A percentile compares a stretch with the other conserved stretches of the same genome.
These are phyloP conservation scores for Caryopteris hybrid DNA, from an alignment of 305 asterid species.

Conservation along the genomic window DNA sequence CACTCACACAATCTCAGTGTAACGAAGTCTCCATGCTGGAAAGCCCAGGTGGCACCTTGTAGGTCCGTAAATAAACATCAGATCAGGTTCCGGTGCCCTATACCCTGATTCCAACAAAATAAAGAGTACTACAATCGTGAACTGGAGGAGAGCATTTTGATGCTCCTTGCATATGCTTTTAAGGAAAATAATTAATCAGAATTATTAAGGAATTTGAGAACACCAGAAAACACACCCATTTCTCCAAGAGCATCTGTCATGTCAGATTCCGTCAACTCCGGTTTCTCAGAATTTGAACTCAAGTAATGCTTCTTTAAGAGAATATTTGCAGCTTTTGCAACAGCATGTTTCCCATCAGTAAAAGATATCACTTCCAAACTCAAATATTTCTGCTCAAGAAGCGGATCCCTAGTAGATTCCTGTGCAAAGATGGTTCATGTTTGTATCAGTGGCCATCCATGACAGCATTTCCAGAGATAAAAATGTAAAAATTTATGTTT, in stretches of 20 bases:
- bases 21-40: slow-evolving; percentile 97
- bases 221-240: slow-evolving; percentile 46
- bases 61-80: slow-evolving; percentile 84
- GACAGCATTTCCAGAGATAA: not conserved
- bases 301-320: slow-evolving; percentile 57
- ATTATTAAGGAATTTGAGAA: not conserved
- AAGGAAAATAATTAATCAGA: not conserved
- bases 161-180: not conserved
- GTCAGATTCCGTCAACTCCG: slow-evolving; percentile 63
- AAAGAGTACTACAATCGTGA: not conserved
- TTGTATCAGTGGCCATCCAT: slow-evolving; percentile 15
- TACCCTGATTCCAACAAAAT: slow-evolving; percentile 51
- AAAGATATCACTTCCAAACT: slow-evolving; percentile 71
- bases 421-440: slow-evolving; percentile 21
- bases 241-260: slow-evolving; percentile 64
- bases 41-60: slow-evolving; percentile 93
- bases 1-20: slow-evolving; percentile 92
- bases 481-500: not conserved
- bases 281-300: slow-evolving; percentile 33
- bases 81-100: slow-evolving; percentile 67
- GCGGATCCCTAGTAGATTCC: slow-evolving; percentile 34
- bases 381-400: slow-evolving; percentile 37
- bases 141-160: not conserved
- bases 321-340: slow-evolving; percentile 73
- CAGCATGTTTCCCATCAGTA: slow-evolving; percentile 81